Evolutionary conservation across 148 eudicot genomes (phyloP).

Genomic region (Euryodendron excelsum): DNA sequence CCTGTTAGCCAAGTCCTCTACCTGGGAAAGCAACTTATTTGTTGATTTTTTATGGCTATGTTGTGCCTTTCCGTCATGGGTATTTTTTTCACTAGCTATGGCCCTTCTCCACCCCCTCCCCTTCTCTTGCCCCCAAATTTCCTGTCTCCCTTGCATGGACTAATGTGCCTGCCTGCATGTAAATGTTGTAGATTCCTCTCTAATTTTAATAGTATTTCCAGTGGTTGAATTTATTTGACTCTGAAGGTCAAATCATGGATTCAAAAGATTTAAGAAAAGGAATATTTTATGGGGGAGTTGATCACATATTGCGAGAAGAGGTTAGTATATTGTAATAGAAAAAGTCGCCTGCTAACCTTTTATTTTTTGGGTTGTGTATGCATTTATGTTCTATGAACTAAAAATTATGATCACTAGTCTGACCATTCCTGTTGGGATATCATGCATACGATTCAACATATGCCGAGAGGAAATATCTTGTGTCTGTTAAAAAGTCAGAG

Average conservation of each 20-base stretch:
- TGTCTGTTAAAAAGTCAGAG: constrained; percentile 67
- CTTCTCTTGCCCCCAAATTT: no score
- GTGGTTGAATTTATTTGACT: constrained; percentile 79
- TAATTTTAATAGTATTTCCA: constrained; percentile 38
- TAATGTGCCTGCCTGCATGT: background rate
- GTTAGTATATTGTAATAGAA: constrained; percentile 36
- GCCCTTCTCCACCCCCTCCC: no score
- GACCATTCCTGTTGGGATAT: constrained; percentile 85
- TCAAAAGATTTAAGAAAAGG: constrained; percentile 66
- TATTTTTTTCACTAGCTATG: no score
- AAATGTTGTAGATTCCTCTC: background rate
- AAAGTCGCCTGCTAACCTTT: background rate
- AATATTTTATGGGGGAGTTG: constrained; percentile 90
- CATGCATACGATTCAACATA: constrained; percentile 76
- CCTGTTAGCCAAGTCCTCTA: no score
- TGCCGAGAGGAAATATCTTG: constrained; percentile 82
- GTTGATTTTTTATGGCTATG: no score
- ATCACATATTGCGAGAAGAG: constrained; percentile 69
- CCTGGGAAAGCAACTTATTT: no score
- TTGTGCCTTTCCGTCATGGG: no score
- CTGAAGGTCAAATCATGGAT: constrained; percentile 77
- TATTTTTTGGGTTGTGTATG: background rate
- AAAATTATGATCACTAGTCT: constrained; percentile 44
- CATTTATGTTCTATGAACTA: background rate
- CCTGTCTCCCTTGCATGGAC: no score